A percentile compares a stretch with the other conserved stretches of the same genome.
phyloP scores from a whole-genome alignment of 2,329 filamentous ascomycete genomes.

The Zymoseptoria tritici region DNA sequence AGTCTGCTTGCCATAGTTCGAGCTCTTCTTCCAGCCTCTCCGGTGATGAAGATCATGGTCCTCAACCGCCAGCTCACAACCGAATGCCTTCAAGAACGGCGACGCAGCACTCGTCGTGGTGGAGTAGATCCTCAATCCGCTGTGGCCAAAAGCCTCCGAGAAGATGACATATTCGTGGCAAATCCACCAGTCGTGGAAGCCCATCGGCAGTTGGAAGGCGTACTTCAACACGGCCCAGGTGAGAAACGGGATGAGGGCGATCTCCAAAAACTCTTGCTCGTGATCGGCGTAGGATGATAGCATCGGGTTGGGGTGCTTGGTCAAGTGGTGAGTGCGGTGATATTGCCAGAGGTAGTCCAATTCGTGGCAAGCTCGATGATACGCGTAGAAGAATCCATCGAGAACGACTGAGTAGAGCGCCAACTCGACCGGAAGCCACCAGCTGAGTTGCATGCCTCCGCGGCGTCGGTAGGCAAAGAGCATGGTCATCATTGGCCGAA shows the following conservation, averaged over 20 bases:
- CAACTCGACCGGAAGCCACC: conserved; percentile 34
- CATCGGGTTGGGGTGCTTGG: conserved; percentile 40
- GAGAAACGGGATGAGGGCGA: conserved; percentile 36
- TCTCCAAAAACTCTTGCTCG: conserved; percentile 39
- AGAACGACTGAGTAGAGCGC: conserved; percentile 38
- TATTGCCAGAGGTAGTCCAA: conserved; percentile 35
- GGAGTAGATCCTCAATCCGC: conserved; percentile 33
- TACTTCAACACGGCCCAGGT: conserved; percentile 33
- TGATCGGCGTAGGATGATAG: conserved; percentile 37
- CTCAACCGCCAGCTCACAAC: conserved; percentile 36
- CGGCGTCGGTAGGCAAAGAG: conserved; percentile 14
- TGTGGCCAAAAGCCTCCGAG: conserved; percentile 35
- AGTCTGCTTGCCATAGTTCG: conserved; percentile 36
- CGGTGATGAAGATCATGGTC: conserved; percentile 38
- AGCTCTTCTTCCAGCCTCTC: conserved; percentile 33
- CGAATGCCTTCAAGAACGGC: conserved; percentile 29
- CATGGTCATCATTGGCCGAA: conserved; percentile 16
- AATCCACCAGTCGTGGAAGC: conserved; percentile 44
- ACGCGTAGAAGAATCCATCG: conserved; percentile 42
- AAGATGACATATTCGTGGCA: conserved; percentile 40
- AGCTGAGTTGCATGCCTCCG: conserved; percentile 20
- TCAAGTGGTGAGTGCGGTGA: conserved; percentile 41
- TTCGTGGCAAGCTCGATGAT: conserved; percentile 39
- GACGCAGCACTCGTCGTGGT: conserved; percentile 31
- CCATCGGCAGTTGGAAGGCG: conserved; percentile 36